phyloP scores from a whole-genome alignment of 2,329 filamentous ascomycete genomes.

The Fonsecaea monophora region DNA sequence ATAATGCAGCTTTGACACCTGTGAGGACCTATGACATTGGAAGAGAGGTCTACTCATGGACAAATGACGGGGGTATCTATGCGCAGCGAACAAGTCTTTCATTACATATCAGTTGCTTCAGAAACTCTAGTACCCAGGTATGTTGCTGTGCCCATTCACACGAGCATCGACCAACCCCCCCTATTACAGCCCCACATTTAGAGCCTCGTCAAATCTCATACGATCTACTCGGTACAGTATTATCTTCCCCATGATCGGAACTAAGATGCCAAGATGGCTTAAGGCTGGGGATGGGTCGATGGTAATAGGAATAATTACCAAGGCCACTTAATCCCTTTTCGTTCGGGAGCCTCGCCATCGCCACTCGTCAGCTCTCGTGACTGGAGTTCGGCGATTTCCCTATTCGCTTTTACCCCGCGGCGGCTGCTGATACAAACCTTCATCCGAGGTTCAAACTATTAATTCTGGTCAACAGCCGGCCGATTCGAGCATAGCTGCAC shows the following conservation, averaged over 20 bases:
- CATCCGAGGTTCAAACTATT: not conserved
- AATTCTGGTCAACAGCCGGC: not conserved
- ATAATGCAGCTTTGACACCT: not conserved
- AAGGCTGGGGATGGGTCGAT: not conserved
- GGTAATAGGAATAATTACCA: no score
- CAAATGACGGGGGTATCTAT: no score
- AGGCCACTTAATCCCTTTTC: not conserved
- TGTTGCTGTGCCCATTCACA: no score
- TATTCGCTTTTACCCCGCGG: constrained; percentile 1
- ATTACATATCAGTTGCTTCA: not conserved
- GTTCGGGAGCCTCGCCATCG: not conserved
- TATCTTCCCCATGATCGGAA: no score
- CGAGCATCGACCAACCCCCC: not conserved
- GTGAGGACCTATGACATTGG: not conserved
- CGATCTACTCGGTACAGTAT: no score
- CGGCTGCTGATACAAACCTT: not conserved
- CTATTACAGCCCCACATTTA: not conserved
- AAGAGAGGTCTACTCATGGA: not conserved
- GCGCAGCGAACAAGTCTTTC: not conserved
- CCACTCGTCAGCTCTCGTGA: no score
- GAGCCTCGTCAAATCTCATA: not conserved
- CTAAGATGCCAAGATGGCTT: not conserved
- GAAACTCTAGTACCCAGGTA: not conserved
- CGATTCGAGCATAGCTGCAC: not conserved
- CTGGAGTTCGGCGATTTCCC: not conserved